A percentile compares a stretch with the other conserved stretches of the same genome.
Conservation (phyloP, 179 eudicot species). For the Spergularia azorica region DNA sequence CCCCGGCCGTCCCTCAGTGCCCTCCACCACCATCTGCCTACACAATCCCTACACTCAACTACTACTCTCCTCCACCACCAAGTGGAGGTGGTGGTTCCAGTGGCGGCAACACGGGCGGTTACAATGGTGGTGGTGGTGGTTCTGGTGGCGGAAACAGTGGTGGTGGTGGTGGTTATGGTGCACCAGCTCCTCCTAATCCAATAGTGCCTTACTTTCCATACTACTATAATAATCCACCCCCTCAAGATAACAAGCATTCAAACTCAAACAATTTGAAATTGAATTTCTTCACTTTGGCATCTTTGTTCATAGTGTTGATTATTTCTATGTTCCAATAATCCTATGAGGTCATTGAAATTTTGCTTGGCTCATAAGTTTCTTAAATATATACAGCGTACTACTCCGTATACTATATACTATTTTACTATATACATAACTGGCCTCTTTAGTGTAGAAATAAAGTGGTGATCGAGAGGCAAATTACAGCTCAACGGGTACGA, state of each 20-base stretch:
- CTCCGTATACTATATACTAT: too few species aligned
- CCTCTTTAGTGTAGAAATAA: too few species aligned
- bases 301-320: not conserved
- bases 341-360: not conserved
- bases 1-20: not conserved
- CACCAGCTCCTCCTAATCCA: slow-evolving; percentile 26
- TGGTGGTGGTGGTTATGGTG: not conserved
- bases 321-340: not conserved
- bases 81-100: not conserved
- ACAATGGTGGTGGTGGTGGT: not conserved
- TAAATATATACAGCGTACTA: too few species aligned
- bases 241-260: slow-evolving; percentile 18
- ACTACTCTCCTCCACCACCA: slow-evolving; percentile 32
- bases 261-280: slow-evolving; percentile 17
- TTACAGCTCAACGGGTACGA: too few species aligned
- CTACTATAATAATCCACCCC: slow-evolving; percentile 27
- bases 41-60: slow-evolving; percentile 19
- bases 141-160: not conserved
- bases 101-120: not conserved
- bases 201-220: slow-evolving; percentile 36
- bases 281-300: not conserved
- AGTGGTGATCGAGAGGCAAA: too few species aligned
- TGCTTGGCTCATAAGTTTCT: not conserved
- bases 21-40: slow-evolving; percentile 28
- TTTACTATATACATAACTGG: too few species aligned